Evolutionary conservation across 1,284 basidiomycete genomes (phyloP), one percentile per base, ranked within the genome.

Genomic region (Ganoderma meredithae): DNA sequence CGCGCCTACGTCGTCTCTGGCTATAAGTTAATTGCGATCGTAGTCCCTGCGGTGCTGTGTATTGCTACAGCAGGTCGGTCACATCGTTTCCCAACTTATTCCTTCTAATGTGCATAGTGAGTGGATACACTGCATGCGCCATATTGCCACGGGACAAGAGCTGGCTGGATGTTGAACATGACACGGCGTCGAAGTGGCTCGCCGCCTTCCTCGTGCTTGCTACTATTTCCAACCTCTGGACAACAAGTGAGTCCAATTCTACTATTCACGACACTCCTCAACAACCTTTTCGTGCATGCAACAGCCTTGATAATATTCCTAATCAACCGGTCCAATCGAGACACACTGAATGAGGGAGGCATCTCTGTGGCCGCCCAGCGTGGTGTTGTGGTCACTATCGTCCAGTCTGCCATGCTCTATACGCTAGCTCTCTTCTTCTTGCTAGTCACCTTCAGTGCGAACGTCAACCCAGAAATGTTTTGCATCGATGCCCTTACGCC

Each of bases 341-440:
- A 61, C 10, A 39, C 59, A 2, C 43, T 27, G 27, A 41, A 58
- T 36, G 55, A 58, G 7, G 31, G 39, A 40, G 25, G 31, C 31
- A 39, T 43, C 36, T 15, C 60, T 17, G 41, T 59, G 15, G 40
- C 60, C 27, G 60, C 41, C 13, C 41, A 61, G 60, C 65, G 62
- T 3, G 10, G 55, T 19, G 70, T 68, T 31, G 56, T 71, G 8
- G 66, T 64, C 44, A 64, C 70, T 9, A 62, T 71, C 53, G 62
- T 71, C 22, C 70, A 71, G 25, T 71, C 70, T 31, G 68, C 68
- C 6, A 68, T 67, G 9, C 59, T 69, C 27, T 71, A 71, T 27
- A 64, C 70, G 8, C 22, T 66, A 36, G 64, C 64, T 13, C 69
- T 69, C 19, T 36, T 71, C 22, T 69, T 64, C 22, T 64, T 69